phyloP scores from a whole-genome alignment of 73 alveolate species.

The Paramecium biaurelia region DNA sequence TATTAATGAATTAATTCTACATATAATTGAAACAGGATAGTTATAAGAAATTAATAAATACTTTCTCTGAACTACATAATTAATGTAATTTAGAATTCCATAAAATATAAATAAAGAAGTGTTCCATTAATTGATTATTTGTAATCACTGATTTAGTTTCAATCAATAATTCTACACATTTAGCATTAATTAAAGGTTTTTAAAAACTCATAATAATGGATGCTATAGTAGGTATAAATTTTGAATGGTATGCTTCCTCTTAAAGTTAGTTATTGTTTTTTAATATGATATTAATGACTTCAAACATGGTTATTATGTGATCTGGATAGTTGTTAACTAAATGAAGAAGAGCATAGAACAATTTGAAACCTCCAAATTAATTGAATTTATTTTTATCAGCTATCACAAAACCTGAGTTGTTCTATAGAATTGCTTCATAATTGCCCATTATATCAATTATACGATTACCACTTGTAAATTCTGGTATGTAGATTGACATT shows the following conservation, averaged over 20 bases:
- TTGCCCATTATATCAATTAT: background rate
- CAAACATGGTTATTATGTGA: background rate
- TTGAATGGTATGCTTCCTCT: background rate
- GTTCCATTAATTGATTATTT: background rate
- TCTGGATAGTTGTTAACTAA: background rate
- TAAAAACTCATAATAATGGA: background rate
- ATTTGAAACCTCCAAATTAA: slow-evolving; percentile 26
- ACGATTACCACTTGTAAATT: background rate
- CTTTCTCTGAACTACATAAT: background rate
- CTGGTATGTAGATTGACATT: background rate
- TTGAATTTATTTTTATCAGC: background rate
- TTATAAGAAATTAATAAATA: background rate
- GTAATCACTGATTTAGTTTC: background rate
- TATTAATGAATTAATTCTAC: background rate
- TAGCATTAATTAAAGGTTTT: background rate
- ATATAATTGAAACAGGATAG: background rate
- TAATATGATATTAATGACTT: background rate
- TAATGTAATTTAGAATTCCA: slow-evolving; percentile 23
- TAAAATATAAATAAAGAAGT: background rate
- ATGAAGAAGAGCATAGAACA: background rate
- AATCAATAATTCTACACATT: background rate
- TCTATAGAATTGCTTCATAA: background rate
- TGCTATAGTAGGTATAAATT: background rate
- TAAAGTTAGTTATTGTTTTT: background rate
- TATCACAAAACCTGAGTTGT: background rate